Base-by-base conservation (phyloP, 2,329 filamentous ascomycete species). In the Beauveria asiatica region DNA sequence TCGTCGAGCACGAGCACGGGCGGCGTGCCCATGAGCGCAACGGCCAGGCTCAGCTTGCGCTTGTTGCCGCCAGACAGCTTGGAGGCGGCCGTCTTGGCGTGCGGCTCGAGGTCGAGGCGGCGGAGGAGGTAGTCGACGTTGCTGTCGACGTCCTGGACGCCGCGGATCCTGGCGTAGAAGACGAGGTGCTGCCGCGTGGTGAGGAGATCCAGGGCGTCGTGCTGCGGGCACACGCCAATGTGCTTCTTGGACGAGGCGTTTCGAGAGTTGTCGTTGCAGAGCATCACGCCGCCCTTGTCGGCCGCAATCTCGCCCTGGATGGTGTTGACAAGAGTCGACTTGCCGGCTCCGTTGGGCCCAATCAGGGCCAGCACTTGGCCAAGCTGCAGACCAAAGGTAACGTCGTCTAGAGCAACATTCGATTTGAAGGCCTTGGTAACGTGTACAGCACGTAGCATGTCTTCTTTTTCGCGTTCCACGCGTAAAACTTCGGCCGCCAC, bases 41-140 rank as follows among this genome's bases (percentile, higher is more conserved):
- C 93, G 1, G 87, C 91, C 0, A 96, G 80, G 4, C 83, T 89
- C 1, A 96, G 77, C 72, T 96, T 96, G 11, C 91, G 80, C 76
- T 94, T 92, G 74, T 95, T 96, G 25, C 92, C 91, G 5, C 91
- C 91, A 0, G 87, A 91, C 0, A 96, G 80, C 57, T 88, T 88
- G 54, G 82, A 81, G 0, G 90, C 90, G 78, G 90, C 87, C 8
- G 89, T 83, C 11, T 83, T 77, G 5, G 82, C 76, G 74, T 91
- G 93, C 0, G 81, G 78, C 3, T 79, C 73, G 0, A 96, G 79
- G 0, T 89, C 88, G 3, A 94, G 90, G 1, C 89, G 89, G 27
- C 79, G 75, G 44, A 95, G 80, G 10, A 94, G 83, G 37, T 87
- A 83, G 5, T 78, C 74, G 2, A 95, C 89, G 65, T 94, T 93